Conservation (phyloP, 371 early-diverging fungal genomes). For the Umbelopsis sp. region DNA sequence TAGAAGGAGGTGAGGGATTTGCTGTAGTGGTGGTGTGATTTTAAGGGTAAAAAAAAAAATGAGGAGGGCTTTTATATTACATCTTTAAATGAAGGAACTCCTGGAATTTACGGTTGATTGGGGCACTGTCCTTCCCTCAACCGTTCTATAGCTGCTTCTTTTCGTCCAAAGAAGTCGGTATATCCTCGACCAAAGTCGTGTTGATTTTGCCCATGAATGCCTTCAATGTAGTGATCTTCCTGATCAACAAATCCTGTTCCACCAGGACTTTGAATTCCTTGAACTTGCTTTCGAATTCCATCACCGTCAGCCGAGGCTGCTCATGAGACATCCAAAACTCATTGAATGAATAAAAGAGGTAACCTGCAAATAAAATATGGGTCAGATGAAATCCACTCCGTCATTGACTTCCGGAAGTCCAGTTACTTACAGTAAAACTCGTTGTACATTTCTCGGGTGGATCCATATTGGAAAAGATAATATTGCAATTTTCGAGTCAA, state of each 20-base stretch:
- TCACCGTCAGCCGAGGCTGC: slow-evolving; percentile 59
- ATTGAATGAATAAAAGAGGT: slow-evolving; percentile 71
- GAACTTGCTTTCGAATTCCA: slow-evolving; percentile 79
- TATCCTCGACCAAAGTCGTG: not conserved
- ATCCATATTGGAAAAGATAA: slow-evolving; percentile 64
- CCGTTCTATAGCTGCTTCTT: not conserved
- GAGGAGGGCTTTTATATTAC: not conserved
- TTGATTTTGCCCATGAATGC: not conserved
- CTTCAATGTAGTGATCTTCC: slow-evolving; percentile 19
- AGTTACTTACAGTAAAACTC: slow-evolving; percentile 70
- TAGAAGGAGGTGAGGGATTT: too few species aligned
- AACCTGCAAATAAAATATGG: slow-evolving; percentile 45
- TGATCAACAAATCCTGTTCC: slow-evolving; percentile 45
- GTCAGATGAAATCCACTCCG: not conserved
- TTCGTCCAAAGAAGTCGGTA: not conserved
- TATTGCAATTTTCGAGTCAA: slow-evolving; percentile 70
- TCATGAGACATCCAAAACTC: slow-evolving; percentile 66
- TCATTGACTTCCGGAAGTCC: not conserved
- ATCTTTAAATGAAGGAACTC: not conserved
- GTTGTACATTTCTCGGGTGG: slow-evolving; percentile 53
- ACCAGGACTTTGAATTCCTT: slow-evolving; percentile 55
- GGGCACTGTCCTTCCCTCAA: not conserved
- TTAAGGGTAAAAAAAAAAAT: too few species aligned
- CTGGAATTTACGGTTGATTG: not conserved
- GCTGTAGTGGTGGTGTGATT: too few species aligned